Evolutionary conservation across 2,329 filamentous ascomycete genomes (phyloP).

Genomic region (Fusarium graminum): DNA sequence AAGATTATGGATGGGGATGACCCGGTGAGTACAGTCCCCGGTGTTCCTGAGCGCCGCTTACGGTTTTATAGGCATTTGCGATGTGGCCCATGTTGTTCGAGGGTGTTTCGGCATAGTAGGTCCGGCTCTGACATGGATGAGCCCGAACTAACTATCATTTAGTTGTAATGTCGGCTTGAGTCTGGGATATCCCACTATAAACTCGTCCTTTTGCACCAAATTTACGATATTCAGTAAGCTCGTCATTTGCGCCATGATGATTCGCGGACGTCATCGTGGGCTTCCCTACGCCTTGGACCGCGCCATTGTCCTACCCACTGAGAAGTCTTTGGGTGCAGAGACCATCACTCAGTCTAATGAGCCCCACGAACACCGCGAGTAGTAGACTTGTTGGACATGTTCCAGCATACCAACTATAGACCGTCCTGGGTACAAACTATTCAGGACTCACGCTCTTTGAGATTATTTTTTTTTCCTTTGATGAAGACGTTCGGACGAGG

Average conservation of each 20-base stretch:
- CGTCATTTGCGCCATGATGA: constrained; percentile 56
- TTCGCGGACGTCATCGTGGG: constrained; percentile 54
- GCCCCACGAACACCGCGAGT: constrained; percentile 36
- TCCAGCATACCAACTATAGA: not conserved
- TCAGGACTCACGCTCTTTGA: not conserved
- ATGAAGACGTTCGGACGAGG: not conserved
- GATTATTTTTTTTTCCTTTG: not conserved
- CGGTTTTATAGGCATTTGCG: constrained; percentile 45
- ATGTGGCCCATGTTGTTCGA: constrained; percentile 54
- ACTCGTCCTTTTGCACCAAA: constrained; percentile 50
- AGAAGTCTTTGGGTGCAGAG: constrained; percentile 39
- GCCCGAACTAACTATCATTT: constrained; percentile 9
- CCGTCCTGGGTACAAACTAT: not conserved
- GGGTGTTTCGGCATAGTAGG: constrained; percentile 53
- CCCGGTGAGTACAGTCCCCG: constrained; percentile 33
- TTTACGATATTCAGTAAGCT: constrained; percentile 54
- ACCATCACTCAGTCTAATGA: constrained; percentile 6
- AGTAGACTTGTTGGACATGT: not conserved
- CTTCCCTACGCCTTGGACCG: constrained; percentile 54
- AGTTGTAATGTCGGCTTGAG: constrained; percentile 56
- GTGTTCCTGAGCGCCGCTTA: not conserved
- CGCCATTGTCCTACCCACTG: constrained; percentile 52
- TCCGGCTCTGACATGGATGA: not conserved
- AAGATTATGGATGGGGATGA: constrained; percentile 46
- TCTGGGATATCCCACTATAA: constrained; percentile 51